Base-by-base conservation (phyloP, 2,329 filamentous ascomycete genomes). In the Microcera coccophila region DNA sequence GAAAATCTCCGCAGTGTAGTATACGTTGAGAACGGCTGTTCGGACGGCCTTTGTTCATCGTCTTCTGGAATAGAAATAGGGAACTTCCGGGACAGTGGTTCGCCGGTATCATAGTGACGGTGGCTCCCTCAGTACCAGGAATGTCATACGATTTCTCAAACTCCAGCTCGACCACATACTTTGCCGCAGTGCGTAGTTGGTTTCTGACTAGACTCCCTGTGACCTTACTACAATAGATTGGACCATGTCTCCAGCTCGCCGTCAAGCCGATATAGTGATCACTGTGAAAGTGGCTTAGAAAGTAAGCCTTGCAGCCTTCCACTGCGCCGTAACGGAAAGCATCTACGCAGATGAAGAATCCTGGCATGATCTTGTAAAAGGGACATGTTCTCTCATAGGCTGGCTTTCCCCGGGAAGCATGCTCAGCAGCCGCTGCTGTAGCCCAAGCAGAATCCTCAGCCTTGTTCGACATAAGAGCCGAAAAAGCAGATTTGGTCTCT, bases 81-180 rank as follows among this genome's bases (percentile, higher is more conserved):
- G 91, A 95, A 57, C 90, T 96, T 1, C 93, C 93, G 0, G 93
- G 93, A 55, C 93, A 98, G 61, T 98, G 93, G 55, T 98, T 98
- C 11, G 93, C 93, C 3, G 88, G 82, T 22, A 98, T 89, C 89
- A 97, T 95, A 2, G 89, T 95, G 31, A 97, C 90, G 9, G 76
- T 79, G 5, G 90, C 90, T 2, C 90, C 90, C 41, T 85, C 79
- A 0, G 90, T 95, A 8, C 80, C 83, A 0, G 89, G 88, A 1
- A 98, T 79, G 48, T 94, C 86, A 5, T 84, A 76, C 39, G 78
- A 81, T 57, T 81, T 74, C 49, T 97, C 90, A 55, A 94, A 98
- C 12, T 95, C 87, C 2, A 98, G 72, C 55, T 85, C 81, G 2
- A 93, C 76, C 1, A 98, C 79, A 75, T 85, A 97, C 62, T 90